Base-by-base conservation (phyloP, 345 rosid species). In the Eucalyptus curtisii region DNA sequence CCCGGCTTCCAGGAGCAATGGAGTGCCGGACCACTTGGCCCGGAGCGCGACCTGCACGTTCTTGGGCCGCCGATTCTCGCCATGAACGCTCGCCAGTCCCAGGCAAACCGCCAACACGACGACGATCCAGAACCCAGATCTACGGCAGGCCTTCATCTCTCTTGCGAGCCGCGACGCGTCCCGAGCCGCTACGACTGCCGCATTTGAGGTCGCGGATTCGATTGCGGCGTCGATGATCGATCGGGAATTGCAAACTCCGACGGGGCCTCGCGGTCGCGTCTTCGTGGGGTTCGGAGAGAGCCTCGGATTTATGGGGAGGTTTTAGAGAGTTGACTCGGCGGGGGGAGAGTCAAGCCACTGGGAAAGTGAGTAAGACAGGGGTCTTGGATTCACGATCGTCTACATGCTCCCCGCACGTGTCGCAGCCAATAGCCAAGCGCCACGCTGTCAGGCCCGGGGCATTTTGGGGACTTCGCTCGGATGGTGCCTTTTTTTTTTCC, bases 1-100 rank as follows among this genome's bases (percentile, higher is more conserved):
- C 99, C 98, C 97, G 88, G 99, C 99, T 94, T 98, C 99, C 80
- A 98, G 92, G 89, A 98, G 96, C 91, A 98, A 89, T 20, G 99
- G 98, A 92, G 99, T 97, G 87, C 99, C 99, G 86, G 95, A 94
- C 99, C 98, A 97, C 91, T 96, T 98, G 37, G 98, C 99, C 64
- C 92, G 94, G 92, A 98, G 92, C 5, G 98, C 97, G 66, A 95
- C 97, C 93, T 98, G 95, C 79, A 98, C 98, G 91, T 96, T 98
- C 92, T 95, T 98, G 44, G 98, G 98, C 79, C 93, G 91, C 88
- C 94, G 97, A 91, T 82, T 93, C 90, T 94, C 94, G 45, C 94
- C 96, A 90, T 61, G 89, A 91, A 91, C 85, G 91, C 92, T 91
- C 96, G 86, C 89, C 89, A 86, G 30, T 37, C 68, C 91, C 90